Conservation (phyloP, 2,329 filamentous ascomycete genomes). For the Leptographium lundbergii region DNA sequence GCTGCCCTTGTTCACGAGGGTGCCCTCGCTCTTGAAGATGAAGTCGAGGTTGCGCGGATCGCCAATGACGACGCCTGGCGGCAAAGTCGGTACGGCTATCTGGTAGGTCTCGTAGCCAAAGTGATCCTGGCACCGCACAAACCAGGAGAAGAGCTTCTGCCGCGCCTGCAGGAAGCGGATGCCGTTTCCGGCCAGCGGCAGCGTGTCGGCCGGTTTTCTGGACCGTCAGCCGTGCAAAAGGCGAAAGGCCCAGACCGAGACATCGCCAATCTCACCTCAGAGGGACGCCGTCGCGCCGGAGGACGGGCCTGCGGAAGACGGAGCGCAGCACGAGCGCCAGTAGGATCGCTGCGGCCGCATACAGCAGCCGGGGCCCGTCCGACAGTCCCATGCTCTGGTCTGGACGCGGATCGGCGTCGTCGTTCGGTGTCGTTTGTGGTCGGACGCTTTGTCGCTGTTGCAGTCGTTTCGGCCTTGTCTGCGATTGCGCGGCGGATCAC, state of each 20-base stretch:
- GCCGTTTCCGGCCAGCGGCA: constrained; percentile 48
- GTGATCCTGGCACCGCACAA: constrained; percentile 41
- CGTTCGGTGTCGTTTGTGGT: not conserved
- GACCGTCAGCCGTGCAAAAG: not conserved
- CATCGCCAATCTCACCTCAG: constrained; percentile 4
- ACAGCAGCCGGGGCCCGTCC: constrained; percentile 4
- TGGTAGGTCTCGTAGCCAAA: constrained; percentile 49
- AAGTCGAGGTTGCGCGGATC: constrained; percentile 50
- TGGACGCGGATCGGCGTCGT: not conserved
- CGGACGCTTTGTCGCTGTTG: not conserved
- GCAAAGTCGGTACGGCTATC: constrained; percentile 49
- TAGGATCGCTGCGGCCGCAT: constrained; percentile 6
- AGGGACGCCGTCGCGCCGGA: constrained; percentile 11
- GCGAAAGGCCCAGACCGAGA: not conserved
- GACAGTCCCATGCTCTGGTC: constrained; percentile 2
- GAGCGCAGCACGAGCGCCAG: constrained; percentile 1
- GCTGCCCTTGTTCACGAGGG: constrained; percentile 44
- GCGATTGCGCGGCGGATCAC: not conserved
- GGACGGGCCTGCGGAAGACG: constrained; percentile 8
- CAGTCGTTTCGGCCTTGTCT: not conserved
- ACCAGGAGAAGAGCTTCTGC: constrained; percentile 50
- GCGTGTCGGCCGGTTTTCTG: constrained; percentile 35
- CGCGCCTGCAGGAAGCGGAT: constrained; percentile 47
- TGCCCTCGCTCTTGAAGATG: constrained; percentile 46
- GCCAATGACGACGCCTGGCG: constrained; percentile 50